Evolutionary conservation across 192 early-diverging fungal genomes (phyloP).

Genomic region (Endogone sp.): DNA sequence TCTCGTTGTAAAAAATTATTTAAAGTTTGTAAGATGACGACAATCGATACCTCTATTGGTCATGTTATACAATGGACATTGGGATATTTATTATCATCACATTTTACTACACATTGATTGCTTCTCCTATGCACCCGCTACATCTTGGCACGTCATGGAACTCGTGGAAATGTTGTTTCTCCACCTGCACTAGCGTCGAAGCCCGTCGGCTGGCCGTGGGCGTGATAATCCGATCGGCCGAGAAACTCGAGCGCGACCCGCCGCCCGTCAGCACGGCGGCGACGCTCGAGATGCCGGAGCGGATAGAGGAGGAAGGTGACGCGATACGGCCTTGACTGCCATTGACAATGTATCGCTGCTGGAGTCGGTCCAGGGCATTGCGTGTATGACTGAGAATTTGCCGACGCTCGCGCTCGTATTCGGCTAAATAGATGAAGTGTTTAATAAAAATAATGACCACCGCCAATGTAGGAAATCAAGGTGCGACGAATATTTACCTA

Average conservation of each 20-base stretch:
- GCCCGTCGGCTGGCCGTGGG: not conserved
- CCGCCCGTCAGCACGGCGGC: not conserved
- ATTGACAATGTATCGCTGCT: slow-evolving; percentile 1
- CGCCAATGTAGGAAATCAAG: no score
- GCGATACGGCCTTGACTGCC: not conserved
- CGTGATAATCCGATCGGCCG: not conserved
- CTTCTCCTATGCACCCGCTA: slow-evolving; percentile 16
- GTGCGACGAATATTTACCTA: not conserved
- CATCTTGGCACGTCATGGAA: slow-evolving; percentile 16
- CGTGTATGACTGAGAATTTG: slow-evolving; percentile 5
- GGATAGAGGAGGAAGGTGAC: not conserved
- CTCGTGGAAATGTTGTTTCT: slow-evolving; percentile 4
- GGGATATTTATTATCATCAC: not conserved
- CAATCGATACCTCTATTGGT: not conserved
- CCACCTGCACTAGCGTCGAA: not conserved
- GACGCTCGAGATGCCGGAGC: not conserved
- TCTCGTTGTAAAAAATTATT: not conserved
- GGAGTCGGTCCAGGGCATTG: not conserved
- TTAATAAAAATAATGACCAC: not conserved
- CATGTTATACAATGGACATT: no score
- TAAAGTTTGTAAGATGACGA: not conserved
- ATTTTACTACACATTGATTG: slow-evolving; percentile 4
- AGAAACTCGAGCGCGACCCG: slow-evolving; percentile 3
- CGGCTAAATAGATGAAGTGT: not conserved
- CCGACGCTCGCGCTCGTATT: slow-evolving; percentile 11